Conservation (phyloP, 768 basidiomycete species). For the Serendipita sp. region DNA sequence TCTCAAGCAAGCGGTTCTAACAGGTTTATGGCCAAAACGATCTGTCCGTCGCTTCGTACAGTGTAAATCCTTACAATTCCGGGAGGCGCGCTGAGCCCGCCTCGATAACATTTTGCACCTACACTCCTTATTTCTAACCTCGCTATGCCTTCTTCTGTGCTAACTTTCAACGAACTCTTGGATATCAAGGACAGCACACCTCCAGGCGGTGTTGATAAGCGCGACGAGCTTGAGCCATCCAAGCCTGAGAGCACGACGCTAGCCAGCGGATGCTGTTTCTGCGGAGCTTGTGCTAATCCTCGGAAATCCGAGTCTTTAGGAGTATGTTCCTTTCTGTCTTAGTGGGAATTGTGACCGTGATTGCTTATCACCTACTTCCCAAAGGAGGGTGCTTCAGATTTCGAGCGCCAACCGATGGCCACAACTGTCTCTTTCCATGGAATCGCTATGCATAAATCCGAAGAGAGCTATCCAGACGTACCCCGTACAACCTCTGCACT, state of each 20-base stretch:
- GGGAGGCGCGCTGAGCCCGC: too few species aligned
- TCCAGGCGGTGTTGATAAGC: neutral
- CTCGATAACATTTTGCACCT: too few species aligned
- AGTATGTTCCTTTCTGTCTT: neutral
- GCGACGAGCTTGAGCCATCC: neutral
- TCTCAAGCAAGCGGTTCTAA: too few species aligned
- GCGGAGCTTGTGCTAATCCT: neutral
- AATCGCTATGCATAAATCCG: neutral
- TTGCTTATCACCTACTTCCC: neutral
- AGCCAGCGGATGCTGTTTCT: neutral
- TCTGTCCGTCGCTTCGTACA: too few species aligned
- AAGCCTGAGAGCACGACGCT: neutral
- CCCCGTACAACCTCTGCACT: neutral
- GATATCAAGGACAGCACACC: neutral
- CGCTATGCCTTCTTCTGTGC: constrained; percentile 1
- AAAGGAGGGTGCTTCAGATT: neutral
- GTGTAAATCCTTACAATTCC: too few species aligned
- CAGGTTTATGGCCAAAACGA: too few species aligned
- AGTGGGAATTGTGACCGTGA: neutral
- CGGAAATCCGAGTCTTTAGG: neutral
- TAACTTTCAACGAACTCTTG: neutral
- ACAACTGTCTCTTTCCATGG: neutral
- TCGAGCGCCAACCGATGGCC: neutral
- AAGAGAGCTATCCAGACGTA: neutral
- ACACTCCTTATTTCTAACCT: neutral